These are phyloP conservation scores for Hanseniaspora singularis DNA, from an alignment of 805 yeast genomes.

Conservation along the genomic window DNA sequence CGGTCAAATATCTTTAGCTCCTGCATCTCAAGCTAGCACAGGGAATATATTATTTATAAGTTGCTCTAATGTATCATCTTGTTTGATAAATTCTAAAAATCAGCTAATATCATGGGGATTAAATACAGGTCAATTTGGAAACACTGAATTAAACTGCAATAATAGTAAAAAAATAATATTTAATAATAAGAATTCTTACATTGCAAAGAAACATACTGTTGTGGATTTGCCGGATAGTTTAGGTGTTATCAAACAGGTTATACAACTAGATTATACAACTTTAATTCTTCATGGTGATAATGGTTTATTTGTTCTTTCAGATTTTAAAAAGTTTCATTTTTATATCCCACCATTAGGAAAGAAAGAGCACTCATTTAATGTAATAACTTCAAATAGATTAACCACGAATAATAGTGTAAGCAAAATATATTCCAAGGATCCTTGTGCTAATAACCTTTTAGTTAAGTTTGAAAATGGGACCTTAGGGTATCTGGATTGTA, in stretches of 20 bases:
- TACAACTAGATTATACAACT: slow-evolving; percentile 60
- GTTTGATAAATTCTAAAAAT: slow-evolving; percentile 41
- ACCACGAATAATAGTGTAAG: slow-evolving; percentile 22
- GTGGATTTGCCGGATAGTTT: slow-evolving; percentile 20
- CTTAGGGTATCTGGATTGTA: slow-evolving; percentile 30
- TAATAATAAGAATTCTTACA: slow-evolving; percentile 32
- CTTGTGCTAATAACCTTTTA: slow-evolving; percentile 34
- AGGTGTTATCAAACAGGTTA: slow-evolving; percentile 38
- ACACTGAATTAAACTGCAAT: slow-evolving; percentile 30
- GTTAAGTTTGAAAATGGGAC: slow-evolving; percentile 52
- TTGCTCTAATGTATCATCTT: slow-evolving; percentile 59
- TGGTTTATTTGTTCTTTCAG: slow-evolving; percentile 51
- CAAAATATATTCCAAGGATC: slow-evolving; percentile 26
- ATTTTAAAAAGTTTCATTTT: slow-evolving; percentile 45
- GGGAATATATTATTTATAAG: slow-evolving; percentile 33
- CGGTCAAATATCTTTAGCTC: slow-evolving; percentile 37
- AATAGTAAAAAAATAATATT: slow-evolving; percentile 31
- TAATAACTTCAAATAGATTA: slow-evolving; percentile 21
- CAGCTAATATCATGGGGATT: slow-evolving; percentile 61
- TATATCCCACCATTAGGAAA: slow-evolving; percentile 27
- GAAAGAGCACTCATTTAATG: slow-evolving; percentile 18
- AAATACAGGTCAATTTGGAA: slow-evolving; percentile 72
- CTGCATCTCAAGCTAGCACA: slow-evolving; percentile 15
- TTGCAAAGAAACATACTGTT: slow-evolving; percentile 20
- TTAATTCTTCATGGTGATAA: slow-evolving; percentile 46